Evolutionary conservation across 768 basidiomycete species (phyloP), one percentile per base, ranked within the genome.

Genomic region (Kwoniella europaea): DNA sequence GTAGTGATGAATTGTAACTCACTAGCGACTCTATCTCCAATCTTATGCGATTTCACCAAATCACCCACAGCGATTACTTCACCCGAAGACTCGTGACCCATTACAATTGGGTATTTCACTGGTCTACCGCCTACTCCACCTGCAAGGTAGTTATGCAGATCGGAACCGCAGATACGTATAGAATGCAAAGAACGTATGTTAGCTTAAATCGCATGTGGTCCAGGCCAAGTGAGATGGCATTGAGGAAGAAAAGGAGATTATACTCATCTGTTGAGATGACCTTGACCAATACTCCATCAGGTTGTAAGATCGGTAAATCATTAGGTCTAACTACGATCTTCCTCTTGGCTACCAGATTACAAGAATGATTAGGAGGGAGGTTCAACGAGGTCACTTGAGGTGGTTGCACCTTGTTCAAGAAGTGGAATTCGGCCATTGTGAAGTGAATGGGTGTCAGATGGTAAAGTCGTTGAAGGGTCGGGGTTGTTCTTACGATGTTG

Each of bases 261-360:
- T 16, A 72, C 79, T 72, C 65, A 79, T 74, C 79, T 65, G 79
- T 77, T 42, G 73, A 66, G 60, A 81, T 70, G 68, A 77, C 71
- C 68, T 81, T 81, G 72, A 81, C 79, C 4, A 81, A 69, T 10
- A 81, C 77, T 24, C 76, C 77, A 71, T 81, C 79, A 46, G 76
- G 76, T 60, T 81, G 77, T 1, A 81, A 60, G 59, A 79, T 75
- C 7, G 76, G 79, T 55, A 79, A 57, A n/a, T 71, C 69, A 13
- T 67, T 75, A n/a, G 68, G 44, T 65, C 71, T 59, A 52, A 81
- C 70, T n/a, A 44, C 64, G 63, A 80, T 75, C 41, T 74, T 73
- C 46, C 71, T 42, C 56, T 80, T 77, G 62, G 73, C 74, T 61
- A 76, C 56, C 35, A 80, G 61, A 4, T 74, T 72, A 44, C 75